Conservation (phyloP, 129 eudicot species). For the Centella asiatica region DNA sequence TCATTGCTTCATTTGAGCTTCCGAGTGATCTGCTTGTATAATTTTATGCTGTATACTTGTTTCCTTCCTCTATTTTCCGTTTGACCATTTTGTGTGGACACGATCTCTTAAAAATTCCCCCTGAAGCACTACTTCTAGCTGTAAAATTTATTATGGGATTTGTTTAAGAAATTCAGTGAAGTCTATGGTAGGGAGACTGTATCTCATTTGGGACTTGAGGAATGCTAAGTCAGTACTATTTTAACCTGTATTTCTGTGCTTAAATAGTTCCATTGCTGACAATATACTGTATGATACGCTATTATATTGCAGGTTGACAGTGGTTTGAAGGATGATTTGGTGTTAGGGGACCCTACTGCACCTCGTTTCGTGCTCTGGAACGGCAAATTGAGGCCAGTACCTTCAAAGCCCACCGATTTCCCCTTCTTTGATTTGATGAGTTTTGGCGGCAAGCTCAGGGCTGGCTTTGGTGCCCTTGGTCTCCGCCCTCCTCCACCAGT, state of each 20-base stretch:
- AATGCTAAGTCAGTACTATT: background rate
- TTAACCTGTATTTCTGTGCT: background rate
- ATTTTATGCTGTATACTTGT: no score
- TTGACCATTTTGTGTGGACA: slow-evolving; percentile 16
- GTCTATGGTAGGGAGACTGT: background rate
- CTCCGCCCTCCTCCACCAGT: slow-evolving; percentile 87
- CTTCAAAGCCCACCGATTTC: slow-evolving; percentile 67
- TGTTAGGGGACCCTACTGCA: slow-evolving; percentile 86
- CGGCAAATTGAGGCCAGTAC: slow-evolving; percentile 80
- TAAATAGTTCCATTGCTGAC: background rate
- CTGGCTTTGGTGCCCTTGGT: slow-evolving; percentile 94
- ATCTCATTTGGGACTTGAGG: background rate
- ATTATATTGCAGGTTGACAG: slow-evolving; percentile 58
- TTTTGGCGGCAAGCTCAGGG: slow-evolving; percentile 81
- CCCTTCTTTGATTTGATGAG: slow-evolving; percentile 92
- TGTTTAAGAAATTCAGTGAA: background rate
- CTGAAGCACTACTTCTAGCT: no score
- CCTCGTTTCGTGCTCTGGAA: slow-evolving; percentile 90
- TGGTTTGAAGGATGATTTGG: slow-evolving; percentile 86
- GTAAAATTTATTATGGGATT: background rate
- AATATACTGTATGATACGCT: background rate
- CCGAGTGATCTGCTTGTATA: no score
- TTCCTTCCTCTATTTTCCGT: no score
- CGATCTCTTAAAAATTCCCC: background rate
- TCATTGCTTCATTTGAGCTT: no score